A percentile compares a stretch with the other conserved stretches of the same genome.
phyloP scores from a whole-genome alignment of 306 rosid species.

The Vicia sativa region DNA sequence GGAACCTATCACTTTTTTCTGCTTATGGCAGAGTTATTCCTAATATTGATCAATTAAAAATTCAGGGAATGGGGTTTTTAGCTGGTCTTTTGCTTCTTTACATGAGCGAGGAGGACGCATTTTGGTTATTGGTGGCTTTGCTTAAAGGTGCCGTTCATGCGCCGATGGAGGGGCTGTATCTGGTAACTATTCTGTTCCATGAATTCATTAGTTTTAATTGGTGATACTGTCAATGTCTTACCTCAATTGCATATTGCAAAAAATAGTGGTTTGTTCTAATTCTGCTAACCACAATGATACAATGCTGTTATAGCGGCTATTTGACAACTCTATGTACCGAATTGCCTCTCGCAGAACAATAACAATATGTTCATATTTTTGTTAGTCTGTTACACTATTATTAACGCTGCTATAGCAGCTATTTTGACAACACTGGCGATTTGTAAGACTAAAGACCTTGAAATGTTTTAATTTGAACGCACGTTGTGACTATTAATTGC shows the following conservation, averaged over 20 bases:
- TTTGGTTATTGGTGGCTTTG: slow-evolving; percentile 96
- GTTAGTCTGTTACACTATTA: neutral
- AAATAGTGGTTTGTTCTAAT: neutral
- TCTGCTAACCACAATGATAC: neutral
- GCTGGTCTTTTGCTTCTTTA: slow-evolving; percentile 96
- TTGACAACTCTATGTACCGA: neutral
- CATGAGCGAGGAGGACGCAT: slow-evolving; percentile 99
- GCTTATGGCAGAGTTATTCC: no score
- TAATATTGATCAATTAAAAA: no score
- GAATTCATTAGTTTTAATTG: neutral
- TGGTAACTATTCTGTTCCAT: slow-evolving; percentile 51
- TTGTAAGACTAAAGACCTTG: neutral
- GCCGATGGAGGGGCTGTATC: slow-evolving; percentile 97
- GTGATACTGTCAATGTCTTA: slow-evolving; percentile 16
- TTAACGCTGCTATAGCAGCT: neutral
- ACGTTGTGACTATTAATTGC: slow-evolving; percentile 23
- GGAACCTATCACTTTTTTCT: no score
- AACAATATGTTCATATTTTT: neutral
- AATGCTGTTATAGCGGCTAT: neutral
- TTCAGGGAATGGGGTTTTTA: slow-evolving; percentile 99
- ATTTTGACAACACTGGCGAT: neutral
- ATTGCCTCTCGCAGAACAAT: neutral
- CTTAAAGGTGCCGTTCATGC: slow-evolving; percentile 99
- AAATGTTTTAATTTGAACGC: neutral
- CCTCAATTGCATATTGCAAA: neutral